These are phyloP conservation scores for Pseudevernia furfuracea DNA, from an alignment of 495 filamentous ascomycete species.

Conservation along the genomic window DNA sequence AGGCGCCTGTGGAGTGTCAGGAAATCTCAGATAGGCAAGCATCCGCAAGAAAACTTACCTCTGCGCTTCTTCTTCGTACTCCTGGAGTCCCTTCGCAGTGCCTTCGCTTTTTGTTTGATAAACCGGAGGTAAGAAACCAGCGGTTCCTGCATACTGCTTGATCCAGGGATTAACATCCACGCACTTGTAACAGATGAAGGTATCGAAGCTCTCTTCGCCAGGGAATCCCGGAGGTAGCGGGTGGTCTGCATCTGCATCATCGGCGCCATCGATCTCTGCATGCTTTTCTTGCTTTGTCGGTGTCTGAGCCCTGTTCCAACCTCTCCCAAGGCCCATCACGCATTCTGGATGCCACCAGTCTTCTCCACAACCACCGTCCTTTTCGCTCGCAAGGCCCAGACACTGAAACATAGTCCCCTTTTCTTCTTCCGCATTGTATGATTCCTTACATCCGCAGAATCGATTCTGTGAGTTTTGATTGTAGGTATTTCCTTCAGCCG, in stretches of 20 bases:
- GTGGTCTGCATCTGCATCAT: constrained; percentile 42
- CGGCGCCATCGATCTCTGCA: constrained; percentile 22
- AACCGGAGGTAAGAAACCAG: constrained; percentile 73
- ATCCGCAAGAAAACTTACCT: not conserved
- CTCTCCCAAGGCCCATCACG: constrained; percentile 65
- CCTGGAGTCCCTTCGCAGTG: constrained; percentile 18
- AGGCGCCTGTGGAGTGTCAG: constrained; percentile 1
- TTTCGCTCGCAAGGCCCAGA: constrained; percentile 69
- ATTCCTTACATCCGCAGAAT: constrained; percentile 83
- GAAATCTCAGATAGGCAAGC: not conserved
- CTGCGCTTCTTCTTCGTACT: not conserved
- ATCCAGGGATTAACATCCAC: constrained; percentile 86
- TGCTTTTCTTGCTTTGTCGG: constrained; percentile 27
- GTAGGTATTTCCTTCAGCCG: constrained; percentile 71
- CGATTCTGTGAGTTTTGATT: constrained; percentile 90
- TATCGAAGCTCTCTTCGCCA: constrained; percentile 76
- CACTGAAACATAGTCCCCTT: constrained; percentile 99
- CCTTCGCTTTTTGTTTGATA: constrained; percentile 32
- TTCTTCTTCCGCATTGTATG: constrained; percentile 78
- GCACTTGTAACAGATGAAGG: constrained; percentile 91
- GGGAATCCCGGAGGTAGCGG: constrained; percentile 80
- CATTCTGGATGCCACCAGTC: constrained; percentile 99
- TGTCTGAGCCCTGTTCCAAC: constrained; percentile 33
- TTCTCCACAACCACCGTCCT: constrained; percentile 86
- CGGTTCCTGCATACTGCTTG: constrained; percentile 74